Percentiles rank a stretch among this genome's conserved stretches.
Evolutionary conservation across 2,329 filamentous ascomycete species (phyloP).

Genomic region (Aspergillus fijiensis): DNA sequence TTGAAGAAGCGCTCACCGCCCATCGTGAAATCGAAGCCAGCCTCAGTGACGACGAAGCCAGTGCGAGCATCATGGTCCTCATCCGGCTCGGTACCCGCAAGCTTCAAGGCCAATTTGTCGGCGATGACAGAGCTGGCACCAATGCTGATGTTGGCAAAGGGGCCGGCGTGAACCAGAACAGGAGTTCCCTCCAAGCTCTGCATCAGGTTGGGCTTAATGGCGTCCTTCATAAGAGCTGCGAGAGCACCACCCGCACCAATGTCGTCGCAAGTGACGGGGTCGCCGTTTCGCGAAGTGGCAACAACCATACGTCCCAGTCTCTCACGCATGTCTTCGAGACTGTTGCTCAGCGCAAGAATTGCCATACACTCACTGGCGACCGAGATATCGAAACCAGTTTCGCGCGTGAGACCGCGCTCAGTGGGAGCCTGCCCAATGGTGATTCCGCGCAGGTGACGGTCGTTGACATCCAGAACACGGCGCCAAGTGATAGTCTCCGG

Average conservation of each 20-base stretch:
- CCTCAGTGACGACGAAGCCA: slow-evolving; percentile 94
- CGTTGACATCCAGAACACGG: slow-evolving; percentile 94
- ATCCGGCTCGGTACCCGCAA: slow-evolving; percentile 88
- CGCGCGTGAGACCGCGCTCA: slow-evolving; percentile 82
- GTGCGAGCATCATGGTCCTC: slow-evolving; percentile 80
- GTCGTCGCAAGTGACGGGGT: slow-evolving; percentile 94
- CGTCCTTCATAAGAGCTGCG: slow-evolving; percentile 93
- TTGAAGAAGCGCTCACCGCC: slow-evolving; percentile 99
- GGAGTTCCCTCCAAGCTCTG: slow-evolving; percentile 96
- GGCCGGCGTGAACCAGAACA: slow-evolving; percentile 94
- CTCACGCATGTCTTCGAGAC: slow-evolving; percentile 84
- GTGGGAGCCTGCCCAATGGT: slow-evolving; percentile 85
- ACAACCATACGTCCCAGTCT: slow-evolving; percentile 94
- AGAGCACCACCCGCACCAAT: slow-evolving; percentile 89
- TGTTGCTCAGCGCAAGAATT: slow-evolving; percentile 88
- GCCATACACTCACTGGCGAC: slow-evolving; percentile 99
- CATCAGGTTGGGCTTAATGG: slow-evolving; percentile 99
- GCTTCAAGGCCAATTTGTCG: slow-evolving; percentile 92
- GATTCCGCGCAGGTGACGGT: slow-evolving; percentile 85
- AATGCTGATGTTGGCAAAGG: slow-evolving; percentile 98
- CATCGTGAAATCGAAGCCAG: slow-evolving; percentile 99
- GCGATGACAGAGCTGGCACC: slow-evolving; percentile 94
- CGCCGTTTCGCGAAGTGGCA: slow-evolving; percentile 77
- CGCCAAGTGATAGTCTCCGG: slow-evolving; percentile 97
- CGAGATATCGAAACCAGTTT: slow-evolving; percentile 96